Base-by-base conservation (phyloP, 495 filamentous ascomycete species). In the Corynascus novoguineensis region DNA sequence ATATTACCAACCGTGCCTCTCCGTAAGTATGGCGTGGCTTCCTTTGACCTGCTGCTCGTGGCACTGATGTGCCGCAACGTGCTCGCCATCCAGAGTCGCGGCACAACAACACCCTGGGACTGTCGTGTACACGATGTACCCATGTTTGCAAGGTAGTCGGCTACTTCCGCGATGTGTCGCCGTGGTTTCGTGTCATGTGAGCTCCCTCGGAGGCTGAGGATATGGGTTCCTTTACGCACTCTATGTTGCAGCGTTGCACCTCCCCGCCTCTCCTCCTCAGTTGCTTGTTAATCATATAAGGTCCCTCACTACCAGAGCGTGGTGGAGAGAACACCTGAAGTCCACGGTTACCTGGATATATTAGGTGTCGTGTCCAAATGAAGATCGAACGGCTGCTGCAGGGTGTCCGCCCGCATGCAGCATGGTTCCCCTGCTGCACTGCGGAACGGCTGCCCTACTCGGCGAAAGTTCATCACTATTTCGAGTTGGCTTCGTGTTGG, bases 121-220 rank as follows among this genome's bases (percentile, higher is more conserved):
- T 41, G 38, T 8, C 25, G 44, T 47, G 42, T 25, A 15, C n/a
- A 25, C 24, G 42, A n/a, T 3, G 4, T 46, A 15, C 42, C n/a
- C 9, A 41, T 19, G 15, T 41, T 24, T 21, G 12, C 41, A 24
- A 44, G 10, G 19, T 19, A 24, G 19, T 44, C 10, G 14, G 19
- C n/a, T 22, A 21, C 27, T 29, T 19, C 19, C 15, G 48, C 19
- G n/a, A 56, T 31, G 35, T 19, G 19, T 51, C 25, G 38, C 45
- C 47, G 46, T 29, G 47, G 19, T 29, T 48, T 25, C n/a, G 56
- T 32, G 50, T 59, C 56, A 59, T 59, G 56, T 59, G 56, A 59
- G 49, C 42, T 28, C 42, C 29, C 53, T 32, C 46, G 29, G 46
- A 31, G 34, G 34, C 31, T n/a, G 15, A 24, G 50, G 35, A 41